Evolutionary conservation across 768 basidiomycete species (phyloP).

Genomic region (Auriscalpium orientale): DNA sequence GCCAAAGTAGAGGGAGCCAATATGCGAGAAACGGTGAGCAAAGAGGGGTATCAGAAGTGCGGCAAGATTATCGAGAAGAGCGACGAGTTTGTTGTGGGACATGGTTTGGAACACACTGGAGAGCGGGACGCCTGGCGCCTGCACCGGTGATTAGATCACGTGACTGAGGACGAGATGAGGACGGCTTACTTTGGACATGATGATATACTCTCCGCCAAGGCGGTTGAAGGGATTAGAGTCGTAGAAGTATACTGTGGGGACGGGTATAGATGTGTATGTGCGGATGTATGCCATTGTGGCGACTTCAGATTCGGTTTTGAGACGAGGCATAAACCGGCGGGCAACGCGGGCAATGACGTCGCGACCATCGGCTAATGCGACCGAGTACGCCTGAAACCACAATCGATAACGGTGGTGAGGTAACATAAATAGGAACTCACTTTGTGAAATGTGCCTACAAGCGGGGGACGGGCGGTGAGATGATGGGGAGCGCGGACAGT

Average conservation of each 20-base stretch:
- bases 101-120: conserved; percentile 65
- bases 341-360: conserved; percentile 75
- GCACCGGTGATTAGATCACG: conserved; percentile 10
- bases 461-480: conserved; percentile 1
- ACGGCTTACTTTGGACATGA: conserved; percentile 72
- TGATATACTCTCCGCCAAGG: conserved; percentile 76
- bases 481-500: conserved; percentile 11
- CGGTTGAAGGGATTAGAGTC: conserved; percentile 82
- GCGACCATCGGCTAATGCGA: conserved; percentile 53
- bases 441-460: conserved; percentile 78
- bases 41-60: conserved; percentile 64
- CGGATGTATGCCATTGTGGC: conserved; percentile 80
- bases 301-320: conserved; percentile 84
- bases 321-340: conserved; percentile 76
- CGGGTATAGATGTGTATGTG: conserved; percentile 60
- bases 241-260: conserved; percentile 68
- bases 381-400: conserved; percentile 57
- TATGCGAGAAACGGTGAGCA: conserved; percentile 64
- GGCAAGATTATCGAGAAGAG: conserved; percentile 63
- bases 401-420: neutral
- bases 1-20: conserved; percentile 68
- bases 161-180: neutral
- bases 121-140: conserved; percentile 73
- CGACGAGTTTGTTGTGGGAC: conserved; percentile 53
- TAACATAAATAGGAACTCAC: conserved; percentile 27